Conservation (phyloP, 1,284 basidiomycete species). For the Moesziomyces sp. region DNA sequence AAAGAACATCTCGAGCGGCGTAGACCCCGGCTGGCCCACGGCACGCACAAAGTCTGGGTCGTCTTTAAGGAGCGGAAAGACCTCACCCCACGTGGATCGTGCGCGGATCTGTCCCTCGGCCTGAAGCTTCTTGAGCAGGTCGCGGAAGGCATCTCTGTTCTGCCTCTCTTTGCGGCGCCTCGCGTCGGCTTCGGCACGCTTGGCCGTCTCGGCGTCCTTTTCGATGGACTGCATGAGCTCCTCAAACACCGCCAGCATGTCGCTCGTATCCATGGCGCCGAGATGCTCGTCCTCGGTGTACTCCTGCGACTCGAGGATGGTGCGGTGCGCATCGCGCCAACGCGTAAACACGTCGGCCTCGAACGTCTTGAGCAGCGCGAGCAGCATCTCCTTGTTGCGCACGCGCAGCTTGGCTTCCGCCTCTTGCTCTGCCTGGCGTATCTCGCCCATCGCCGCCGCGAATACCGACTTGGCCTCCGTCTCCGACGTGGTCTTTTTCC, state of each 20-base stretch:
- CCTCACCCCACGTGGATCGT: constrained; percentile 87
- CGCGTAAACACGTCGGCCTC: constrained; percentile 61
- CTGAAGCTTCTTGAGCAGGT: constrained; percentile 78
- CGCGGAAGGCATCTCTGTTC: constrained; percentile 69
- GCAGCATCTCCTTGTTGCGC: constrained; percentile 58
- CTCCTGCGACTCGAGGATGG: constrained; percentile 59
- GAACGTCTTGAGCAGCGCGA: constrained; percentile 60
- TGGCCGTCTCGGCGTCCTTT: constrained; percentile 38
- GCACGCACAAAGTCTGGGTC: constrained; percentile 85
- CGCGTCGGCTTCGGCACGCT: constrained; percentile 17
- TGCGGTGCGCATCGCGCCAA: constrained; percentile 65
- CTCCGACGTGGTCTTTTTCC: constrained; percentile 43
- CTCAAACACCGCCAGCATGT: constrained; percentile 64
- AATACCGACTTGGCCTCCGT: constrained; percentile 48
- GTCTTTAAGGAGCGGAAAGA: constrained; percentile 79
- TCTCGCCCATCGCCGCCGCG: constrained; percentile 45
- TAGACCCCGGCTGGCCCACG: constrained; percentile 90
- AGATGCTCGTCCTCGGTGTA: constrained; percentile 53
- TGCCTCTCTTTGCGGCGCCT: constrained; percentile 47
- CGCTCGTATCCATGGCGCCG: constrained; percentile 46
- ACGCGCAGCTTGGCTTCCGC: constrained; percentile 33
- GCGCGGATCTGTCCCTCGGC: constrained; percentile 78
- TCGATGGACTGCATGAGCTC: constrained; percentile 60
- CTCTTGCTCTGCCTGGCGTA: constrained; percentile 41
- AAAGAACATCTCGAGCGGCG: constrained; percentile 95